Evolutionary conservation across 2,329 filamentous ascomycete genomes (phyloP), one percentile per base, ranked within the genome.

Genomic region (Trichophyton mentagrophytes): DNA sequence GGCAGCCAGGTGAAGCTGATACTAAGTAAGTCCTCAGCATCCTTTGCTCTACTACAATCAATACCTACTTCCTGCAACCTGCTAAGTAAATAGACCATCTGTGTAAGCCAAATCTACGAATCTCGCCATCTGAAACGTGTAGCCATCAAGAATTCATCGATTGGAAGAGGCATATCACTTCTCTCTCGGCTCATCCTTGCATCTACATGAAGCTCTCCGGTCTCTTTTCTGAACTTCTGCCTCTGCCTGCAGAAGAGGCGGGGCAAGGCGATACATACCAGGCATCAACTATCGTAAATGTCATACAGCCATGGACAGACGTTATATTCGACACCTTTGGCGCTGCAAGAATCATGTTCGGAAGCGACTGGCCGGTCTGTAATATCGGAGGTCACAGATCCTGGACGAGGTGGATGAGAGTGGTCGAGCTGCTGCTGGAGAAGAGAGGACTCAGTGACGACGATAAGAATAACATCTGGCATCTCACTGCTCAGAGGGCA

Each of bases 141-240:
- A 63, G 65, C 3, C 79, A 84, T 68, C 77, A 80, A 0, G 77
- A 80, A 27, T 90, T 87, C 71, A 73, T 80, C 61, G 81, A 82
- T 60, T 95, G 89, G 89, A 82, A 83, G 60, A 78, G 80, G 13
- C 80, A 84, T 63, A 84, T 95, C 69, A 82, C 82, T 67, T 78
- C 80, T 7, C 84, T 95, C 68, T 82, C 85, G 66, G 80, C 80
- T 62, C 82, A 82, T 70, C 75, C 78, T 57, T 80, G 78, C 58
- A 84, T 86, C n/a, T 95, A 87, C 76, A 88, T 96, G 82, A 96
- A 96, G 77, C 81, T 96, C n/a, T 92, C 88, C 0, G 92, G 92
- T 6, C 83, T 80, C 55, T 91, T 96, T 72, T 85, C 87, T 17
- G 89, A 96, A 74, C 85, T 96, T 74, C 80, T 77, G 0, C 69